Conservation (phyloP, 805 yeast genomes). For the Zygotorulaspora chibaensis region DNA sequence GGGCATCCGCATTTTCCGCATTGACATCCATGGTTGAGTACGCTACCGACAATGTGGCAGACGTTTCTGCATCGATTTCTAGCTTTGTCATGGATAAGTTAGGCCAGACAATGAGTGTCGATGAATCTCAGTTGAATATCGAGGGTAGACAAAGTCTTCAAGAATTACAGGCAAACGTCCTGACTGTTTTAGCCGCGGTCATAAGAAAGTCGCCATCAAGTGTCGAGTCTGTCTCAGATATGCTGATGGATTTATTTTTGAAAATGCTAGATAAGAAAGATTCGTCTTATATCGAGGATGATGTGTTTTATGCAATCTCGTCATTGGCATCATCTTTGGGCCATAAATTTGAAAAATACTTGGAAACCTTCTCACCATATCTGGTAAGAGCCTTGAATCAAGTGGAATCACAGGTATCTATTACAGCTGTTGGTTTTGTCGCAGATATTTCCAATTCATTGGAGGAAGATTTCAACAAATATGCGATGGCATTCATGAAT, state of each 20-base stretch:
- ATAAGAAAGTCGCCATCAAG: slow-evolving; percentile 74
- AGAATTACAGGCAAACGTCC: slow-evolving; percentile 79
- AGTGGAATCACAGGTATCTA: slow-evolving; percentile 77
- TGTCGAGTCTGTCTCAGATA: slow-evolving; percentile 68
- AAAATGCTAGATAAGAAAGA: slow-evolving; percentile 60
- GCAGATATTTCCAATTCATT: slow-evolving; percentile 92
- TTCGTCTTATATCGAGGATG: slow-evolving; percentile 81
- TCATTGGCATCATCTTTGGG: slow-evolving; percentile 83
- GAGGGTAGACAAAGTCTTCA: slow-evolving; percentile 78
- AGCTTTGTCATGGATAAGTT: slow-evolving; percentile 68
- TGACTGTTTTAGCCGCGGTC: slow-evolving; percentile 75
- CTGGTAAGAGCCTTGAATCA: slow-evolving; percentile 74
- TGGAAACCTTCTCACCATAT: slow-evolving; percentile 79
- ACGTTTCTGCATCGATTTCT: slow-evolving; percentile 67
- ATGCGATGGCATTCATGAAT: slow-evolving; percentile 76
- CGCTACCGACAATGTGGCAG: slow-evolving; percentile 66
- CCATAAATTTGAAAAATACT: slow-evolving; percentile 63
- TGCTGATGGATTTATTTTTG: slow-evolving; percentile 77
- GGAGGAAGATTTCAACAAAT: slow-evolving; percentile 67
- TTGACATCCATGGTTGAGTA: slow-evolving; percentile 74
- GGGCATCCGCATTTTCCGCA: slow-evolving; percentile 97
- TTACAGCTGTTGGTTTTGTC: slow-evolving; percentile 89
- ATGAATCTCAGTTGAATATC: slow-evolving; percentile 51
- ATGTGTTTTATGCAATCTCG: slow-evolving; percentile 85
- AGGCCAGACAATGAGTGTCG: slow-evolving; percentile 61